Evolutionary conservation across 805 yeast genomes (phyloP).

Genomic region (Dipodascopsis uninucleata): DNA sequence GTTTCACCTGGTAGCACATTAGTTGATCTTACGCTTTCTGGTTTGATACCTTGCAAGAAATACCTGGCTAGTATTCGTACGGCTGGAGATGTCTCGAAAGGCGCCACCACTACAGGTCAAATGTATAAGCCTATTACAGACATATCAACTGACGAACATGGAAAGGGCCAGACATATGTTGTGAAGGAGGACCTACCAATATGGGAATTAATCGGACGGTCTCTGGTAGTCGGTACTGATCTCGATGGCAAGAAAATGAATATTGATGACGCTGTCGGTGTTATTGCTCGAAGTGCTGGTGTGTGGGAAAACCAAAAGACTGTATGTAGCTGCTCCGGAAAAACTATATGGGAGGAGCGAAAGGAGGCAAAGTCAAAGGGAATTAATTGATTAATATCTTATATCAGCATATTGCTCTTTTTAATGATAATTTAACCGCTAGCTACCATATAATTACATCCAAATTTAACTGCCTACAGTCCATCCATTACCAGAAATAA

Average conservation of each 20-base stretch:
- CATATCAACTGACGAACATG: conserved; percentile 19
- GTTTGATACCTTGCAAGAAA: conserved; percentile 54
- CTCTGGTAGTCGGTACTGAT: conserved; percentile 47
- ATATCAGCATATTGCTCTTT: too few relatives aligned
- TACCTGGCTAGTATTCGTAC: conserved; percentile 67
- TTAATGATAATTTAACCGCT: not conserved
- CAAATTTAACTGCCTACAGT: not conserved
- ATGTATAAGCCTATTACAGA: conserved; percentile 47
- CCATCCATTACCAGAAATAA: not conserved
- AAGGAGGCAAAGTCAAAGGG: conserved; percentile 67
- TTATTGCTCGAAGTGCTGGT: conserved; percentile 94
- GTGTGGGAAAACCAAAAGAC: conserved; percentile 93
- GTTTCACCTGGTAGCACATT: conserved; percentile 52
- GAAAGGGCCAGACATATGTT: conserved; percentile 24
- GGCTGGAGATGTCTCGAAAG: conserved; percentile 72
- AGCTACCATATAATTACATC: not conserved
- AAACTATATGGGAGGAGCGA: conserved; percentile 94
- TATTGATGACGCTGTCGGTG: conserved; percentile 54
- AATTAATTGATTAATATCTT: too few relatives aligned
- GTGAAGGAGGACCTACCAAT: conserved; percentile 23
- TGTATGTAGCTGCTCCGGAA: conserved; percentile 92
- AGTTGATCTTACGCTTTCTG: conserved; percentile 76
- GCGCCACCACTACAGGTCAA: conserved; percentile 64
- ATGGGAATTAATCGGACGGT: conserved; percentile 32
- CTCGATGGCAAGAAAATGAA: conserved; percentile 33